Evolutionary conservation across 306 rosid genomes (phyloP).

Genomic region (Fragaria ananassa): DNA sequence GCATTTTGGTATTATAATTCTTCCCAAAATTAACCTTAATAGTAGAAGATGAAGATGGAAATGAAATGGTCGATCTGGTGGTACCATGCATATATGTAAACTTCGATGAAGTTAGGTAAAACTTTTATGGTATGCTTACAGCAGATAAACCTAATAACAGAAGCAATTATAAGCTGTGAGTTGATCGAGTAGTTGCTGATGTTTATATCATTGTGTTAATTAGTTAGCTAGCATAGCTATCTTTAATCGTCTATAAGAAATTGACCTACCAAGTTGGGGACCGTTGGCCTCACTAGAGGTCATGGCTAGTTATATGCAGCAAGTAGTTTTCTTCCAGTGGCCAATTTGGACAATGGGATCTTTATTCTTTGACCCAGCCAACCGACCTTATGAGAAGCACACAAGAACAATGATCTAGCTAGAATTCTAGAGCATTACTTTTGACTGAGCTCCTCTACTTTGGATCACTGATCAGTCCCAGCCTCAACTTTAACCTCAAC

Average conservation of each 20-base stretch:
- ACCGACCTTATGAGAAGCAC: conserved; percentile 11
- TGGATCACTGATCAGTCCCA: not conserved
- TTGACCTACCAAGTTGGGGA: not conserved
- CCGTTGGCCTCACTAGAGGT: not conserved
- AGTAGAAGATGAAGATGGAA: not conserved
- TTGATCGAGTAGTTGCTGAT: not conserved
- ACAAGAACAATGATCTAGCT: not conserved
- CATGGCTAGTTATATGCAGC: not conserved
- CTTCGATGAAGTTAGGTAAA: not conserved
- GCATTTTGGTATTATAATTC: not conserved
- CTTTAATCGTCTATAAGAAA: not conserved
- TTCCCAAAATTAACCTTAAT: not conserved
- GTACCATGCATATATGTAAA: not conserved
- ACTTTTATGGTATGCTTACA: not conserved
- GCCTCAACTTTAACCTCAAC: not conserved
- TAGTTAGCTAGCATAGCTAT: not conserved
- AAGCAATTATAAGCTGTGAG: not conserved
- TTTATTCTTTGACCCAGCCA: conserved; percentile 10
- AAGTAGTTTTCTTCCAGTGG: conserved; percentile 6
- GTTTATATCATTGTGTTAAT: not conserved
- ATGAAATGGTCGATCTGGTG: not conserved
- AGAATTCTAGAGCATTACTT: not conserved
- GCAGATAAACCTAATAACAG: not conserved
- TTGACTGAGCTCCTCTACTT: conserved; percentile 5
- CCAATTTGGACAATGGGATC: conserved; percentile 9